These are phyloP conservation scores for Salvia splendens DNA, from an alignment of 257 asterid genomes.

Conservation along the genomic window DNA sequence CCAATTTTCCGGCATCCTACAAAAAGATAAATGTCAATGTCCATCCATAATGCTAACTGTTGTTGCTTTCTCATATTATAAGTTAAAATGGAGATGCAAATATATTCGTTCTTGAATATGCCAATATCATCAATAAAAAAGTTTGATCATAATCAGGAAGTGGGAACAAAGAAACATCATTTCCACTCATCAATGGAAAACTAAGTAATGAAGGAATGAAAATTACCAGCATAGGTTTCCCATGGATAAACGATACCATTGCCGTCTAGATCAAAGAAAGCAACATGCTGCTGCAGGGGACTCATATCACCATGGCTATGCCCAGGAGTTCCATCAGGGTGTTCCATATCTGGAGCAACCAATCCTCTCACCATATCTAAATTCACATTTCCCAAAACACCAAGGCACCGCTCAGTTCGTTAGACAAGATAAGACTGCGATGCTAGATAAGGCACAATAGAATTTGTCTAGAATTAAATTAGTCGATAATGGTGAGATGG, in stretches of 20 bases:
- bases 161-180: not conserved
- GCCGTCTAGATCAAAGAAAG: conserved; percentile 76
- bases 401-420: not conserved
- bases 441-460: no score
- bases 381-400: not conserved
- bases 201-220: not conserved
- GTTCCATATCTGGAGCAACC: conserved; percentile 69
- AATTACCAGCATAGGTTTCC: conserved; percentile 45
- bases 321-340: conserved; percentile 75
- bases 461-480: no score
- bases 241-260: conserved; percentile 88
- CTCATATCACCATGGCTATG: conserved; percentile 55
- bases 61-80: not conserved
- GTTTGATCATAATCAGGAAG: not conserved
- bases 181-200: not conserved
- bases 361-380: conserved; percentile 73
- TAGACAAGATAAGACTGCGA: not conserved
- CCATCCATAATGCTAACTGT: not conserved
- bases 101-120: not conserved
- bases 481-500: no score
- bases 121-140: not conserved
- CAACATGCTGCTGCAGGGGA: conserved; percentile 79
- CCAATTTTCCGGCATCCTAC: conserved; percentile 63
- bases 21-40: not conserved
- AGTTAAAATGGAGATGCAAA: not conserved